phyloP scores from a whole-genome alignment of 805 yeast genomes.

The Candida maltosa region DNA sequence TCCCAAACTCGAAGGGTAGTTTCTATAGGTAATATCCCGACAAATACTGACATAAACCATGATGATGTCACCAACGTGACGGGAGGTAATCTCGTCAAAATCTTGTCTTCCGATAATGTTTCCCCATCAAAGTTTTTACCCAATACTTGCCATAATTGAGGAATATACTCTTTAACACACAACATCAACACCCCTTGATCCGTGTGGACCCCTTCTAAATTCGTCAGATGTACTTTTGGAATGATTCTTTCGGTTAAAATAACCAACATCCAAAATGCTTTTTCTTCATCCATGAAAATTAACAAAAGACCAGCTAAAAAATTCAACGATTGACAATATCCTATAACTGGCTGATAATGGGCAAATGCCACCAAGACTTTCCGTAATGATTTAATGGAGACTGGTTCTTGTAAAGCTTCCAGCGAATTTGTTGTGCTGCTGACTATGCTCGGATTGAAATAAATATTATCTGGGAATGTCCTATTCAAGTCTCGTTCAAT shows the following conservation, averaged over 20 bases:
- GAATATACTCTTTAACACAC: slow-evolving; percentile 79
- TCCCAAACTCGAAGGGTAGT: slow-evolving; percentile 91
- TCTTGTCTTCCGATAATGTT: slow-evolving; percentile 42
- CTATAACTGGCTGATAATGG: slow-evolving; percentile 80
- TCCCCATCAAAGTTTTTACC: slow-evolving; percentile 39
- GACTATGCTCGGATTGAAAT: slow-evolving; percentile 48
- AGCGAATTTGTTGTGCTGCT: neutral
- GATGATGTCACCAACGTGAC: slow-evolving; percentile 90
- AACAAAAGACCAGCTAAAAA: slow-evolving; percentile 85
- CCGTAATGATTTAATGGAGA: slow-evolving; percentile 67
- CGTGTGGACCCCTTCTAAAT: slow-evolving; percentile 88
- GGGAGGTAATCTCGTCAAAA: slow-evolving; percentile 79
- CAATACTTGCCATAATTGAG: slow-evolving; percentile 67
- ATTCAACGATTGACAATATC: slow-evolving; percentile 94
- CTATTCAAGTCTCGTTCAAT: slow-evolving; percentile 92
- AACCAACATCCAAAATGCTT: slow-evolving; percentile 93
- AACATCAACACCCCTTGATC: slow-evolving; percentile 94
- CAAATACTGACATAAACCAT: slow-evolving; percentile 98
- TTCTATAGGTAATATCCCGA: slow-evolving; percentile 87
- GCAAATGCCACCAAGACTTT: slow-evolving; percentile 84
- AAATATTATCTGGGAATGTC: slow-evolving; percentile 90
- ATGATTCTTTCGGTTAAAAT: slow-evolving; percentile 80
- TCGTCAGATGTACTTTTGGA: slow-evolving; percentile 89
- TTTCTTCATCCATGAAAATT: slow-evolving; percentile 84
- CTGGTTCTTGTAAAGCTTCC: slow-evolving; percentile 45